These are phyloP conservation scores for Leucosporidium creatinivorum DNA, from an alignment of 768 basidiomycete genomes.

Conservation along the genomic window DNA sequence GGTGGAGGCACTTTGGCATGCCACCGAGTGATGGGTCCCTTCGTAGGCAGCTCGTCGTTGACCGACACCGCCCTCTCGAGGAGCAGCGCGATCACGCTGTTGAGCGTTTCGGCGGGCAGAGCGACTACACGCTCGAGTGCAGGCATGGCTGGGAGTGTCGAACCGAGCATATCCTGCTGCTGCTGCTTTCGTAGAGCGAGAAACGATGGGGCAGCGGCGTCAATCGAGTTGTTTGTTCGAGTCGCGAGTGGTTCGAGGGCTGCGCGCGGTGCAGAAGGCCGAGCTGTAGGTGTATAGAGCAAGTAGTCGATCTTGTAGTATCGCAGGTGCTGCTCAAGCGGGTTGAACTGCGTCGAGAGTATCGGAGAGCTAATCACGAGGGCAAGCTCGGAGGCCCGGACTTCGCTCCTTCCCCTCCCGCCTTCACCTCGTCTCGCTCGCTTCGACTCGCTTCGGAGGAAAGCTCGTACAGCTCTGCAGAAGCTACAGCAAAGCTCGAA, in stretches of 20 bases:
- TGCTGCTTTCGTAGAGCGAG: not conserved
- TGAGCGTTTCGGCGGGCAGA: conserved; percentile 3
- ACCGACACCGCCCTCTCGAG: not conserved
- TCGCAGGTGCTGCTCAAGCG: too few relatives aligned
- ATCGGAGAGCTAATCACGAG: too few relatives aligned
- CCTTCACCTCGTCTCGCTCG: too few relatives aligned
- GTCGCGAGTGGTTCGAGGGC: not conserved
- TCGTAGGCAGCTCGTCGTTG: conserved; percentile 9
- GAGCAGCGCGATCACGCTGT: not conserved
- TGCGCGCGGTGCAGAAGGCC: not conserved
- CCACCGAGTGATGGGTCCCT: conserved; percentile 9
- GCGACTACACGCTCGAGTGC: not conserved
- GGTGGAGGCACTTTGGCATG: conserved; percentile 7
- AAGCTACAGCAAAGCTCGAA: too few relatives aligned
- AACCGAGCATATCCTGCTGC: too few relatives aligned
- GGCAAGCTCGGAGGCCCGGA: too few relatives aligned
- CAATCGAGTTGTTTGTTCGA: not conserved
- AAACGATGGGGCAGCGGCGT: not conserved
- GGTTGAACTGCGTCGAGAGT: too few relatives aligned
- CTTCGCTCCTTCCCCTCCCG: too few relatives aligned
- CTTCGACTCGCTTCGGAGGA: too few relatives aligned
- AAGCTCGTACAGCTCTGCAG: too few relatives aligned
- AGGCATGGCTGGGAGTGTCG: too few relatives aligned
- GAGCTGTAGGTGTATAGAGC: not conserved
- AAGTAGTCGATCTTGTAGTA: not conserved